Percentiles rank a stretch among this genome's conserved stretches.
Evolutionary conservation across 2,329 filamentous ascomycete species (phyloP).

Genomic region (Teratosphaeriaceae sp.): DNA sequence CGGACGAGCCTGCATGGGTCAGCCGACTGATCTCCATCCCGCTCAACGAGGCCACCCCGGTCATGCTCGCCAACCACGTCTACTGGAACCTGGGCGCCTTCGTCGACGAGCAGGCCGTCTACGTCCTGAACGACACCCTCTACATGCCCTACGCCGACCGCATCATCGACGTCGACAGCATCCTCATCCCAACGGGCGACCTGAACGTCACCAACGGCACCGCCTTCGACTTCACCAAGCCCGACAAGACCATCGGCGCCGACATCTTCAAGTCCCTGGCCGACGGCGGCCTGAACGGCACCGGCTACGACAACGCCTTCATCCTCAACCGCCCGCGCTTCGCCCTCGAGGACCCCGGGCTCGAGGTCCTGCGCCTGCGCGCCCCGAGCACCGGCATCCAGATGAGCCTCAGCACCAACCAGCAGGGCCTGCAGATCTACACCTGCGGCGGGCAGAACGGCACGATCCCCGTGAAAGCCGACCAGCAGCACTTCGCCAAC

Average conservation of each 20-base stretch:
- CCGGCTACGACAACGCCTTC: slow-evolving; percentile 19
- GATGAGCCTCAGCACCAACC: slow-evolving; percentile 23
- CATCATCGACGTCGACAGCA: slow-evolving; percentile 23
- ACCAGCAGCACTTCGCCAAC: slow-evolving; percentile 23
- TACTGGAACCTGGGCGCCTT: slow-evolving; percentile 85
- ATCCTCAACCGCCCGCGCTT: slow-evolving; percentile 22
- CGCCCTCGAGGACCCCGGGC: slow-evolving; percentile 17
- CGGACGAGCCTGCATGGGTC: slow-evolving; percentile 58
- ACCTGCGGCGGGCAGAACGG: slow-evolving; percentile 27
- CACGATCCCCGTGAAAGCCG: slow-evolving; percentile 24
- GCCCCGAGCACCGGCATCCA: slow-evolving; percentile 24
- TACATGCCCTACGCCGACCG: slow-evolving; percentile 57
- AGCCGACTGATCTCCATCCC: slow-evolving; percentile 65
- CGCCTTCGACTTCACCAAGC: slow-evolving; percentile 23
- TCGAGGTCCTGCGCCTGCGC: slow-evolving; percentile 21
- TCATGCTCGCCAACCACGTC: slow-evolving; percentile 69
- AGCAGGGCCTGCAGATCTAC: slow-evolving; percentile 27
- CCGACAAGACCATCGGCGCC: slow-evolving; percentile 18
- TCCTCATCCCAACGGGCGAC: slow-evolving; percentile 29
- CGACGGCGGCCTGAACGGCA: slow-evolving; percentile 14
- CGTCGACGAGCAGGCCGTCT: slow-evolving; percentile 61
- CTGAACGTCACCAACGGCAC: slow-evolving; percentile 36
- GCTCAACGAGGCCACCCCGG: slow-evolving; percentile 69
- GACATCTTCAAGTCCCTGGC: slow-evolving; percentile 11
- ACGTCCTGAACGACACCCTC: slow-evolving; percentile 64